Evolutionary conservation across 2,329 filamentous ascomycete genomes (phyloP).

Genomic region (Onygena corvina): DNA sequence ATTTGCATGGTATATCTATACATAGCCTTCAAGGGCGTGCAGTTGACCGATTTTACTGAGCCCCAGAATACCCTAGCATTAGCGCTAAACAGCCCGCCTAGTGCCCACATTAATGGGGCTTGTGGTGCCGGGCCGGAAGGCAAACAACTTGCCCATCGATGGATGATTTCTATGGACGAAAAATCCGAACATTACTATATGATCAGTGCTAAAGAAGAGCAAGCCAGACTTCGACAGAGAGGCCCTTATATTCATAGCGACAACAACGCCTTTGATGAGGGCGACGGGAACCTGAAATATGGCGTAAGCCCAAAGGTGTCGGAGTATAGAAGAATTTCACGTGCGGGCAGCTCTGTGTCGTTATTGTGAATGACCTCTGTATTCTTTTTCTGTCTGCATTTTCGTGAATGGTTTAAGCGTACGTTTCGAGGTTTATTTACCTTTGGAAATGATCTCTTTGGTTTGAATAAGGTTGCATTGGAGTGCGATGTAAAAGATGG

Average conservation of each 20-base stretch:
- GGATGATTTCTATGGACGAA: conserved; percentile 37
- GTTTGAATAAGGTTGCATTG: too few species aligned
- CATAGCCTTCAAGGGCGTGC: conserved; percentile 40
- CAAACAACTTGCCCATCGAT: conserved; percentile 37
- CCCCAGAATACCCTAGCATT: conserved; percentile 63
- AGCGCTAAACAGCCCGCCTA: conserved; percentile 53
- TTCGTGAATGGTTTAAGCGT: not conserved
- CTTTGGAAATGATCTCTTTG: too few species aligned
- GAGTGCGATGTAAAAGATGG: too few species aligned
- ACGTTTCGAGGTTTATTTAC: not conserved
- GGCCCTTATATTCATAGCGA: not conserved
- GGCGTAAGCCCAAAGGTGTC: conserved; percentile 24
- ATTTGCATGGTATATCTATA: conserved; percentile 54
- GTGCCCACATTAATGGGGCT: conserved; percentile 40
- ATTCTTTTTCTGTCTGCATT: not conserved
- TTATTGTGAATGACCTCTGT: conserved; percentile 12
- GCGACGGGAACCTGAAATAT: conserved; percentile 9
- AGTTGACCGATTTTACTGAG: conserved; percentile 69
- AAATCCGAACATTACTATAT: conserved; percentile 44
- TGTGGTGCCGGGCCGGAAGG: conserved; percentile 46
- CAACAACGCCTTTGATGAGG: not conserved
- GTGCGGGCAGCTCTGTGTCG: conserved; percentile 20
- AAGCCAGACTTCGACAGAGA: not conserved
- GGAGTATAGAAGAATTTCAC: conserved; percentile 26
- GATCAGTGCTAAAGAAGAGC: conserved; percentile 20